These are phyloP conservation scores for Metschnikowia hibisci DNA, from an alignment of 805 yeast genomes.

Conservation along the genomic window DNA sequence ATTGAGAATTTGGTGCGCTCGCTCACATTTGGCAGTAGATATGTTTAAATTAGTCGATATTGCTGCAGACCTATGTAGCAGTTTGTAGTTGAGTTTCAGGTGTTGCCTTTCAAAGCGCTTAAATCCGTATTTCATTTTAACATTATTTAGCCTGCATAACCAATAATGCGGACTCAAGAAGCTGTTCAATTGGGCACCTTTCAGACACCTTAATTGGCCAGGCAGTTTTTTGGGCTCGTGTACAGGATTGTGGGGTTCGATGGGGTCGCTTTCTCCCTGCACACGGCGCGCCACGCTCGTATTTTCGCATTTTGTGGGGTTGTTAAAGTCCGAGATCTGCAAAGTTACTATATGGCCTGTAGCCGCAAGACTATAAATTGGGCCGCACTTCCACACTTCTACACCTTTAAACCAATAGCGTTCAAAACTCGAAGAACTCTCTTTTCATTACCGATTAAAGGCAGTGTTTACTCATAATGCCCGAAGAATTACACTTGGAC, in stretches of 20 bases:
- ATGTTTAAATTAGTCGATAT: too few species aligned
- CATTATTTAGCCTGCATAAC: too few species aligned
- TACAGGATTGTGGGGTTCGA: constrained; percentile 5
- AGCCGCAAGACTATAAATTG: constrained; percentile 4
- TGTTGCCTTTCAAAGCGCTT: too few species aligned
- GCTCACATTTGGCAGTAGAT: too few species aligned
- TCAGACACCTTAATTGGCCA: neutral
- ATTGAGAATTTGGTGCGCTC: too few species aligned
- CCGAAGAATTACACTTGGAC: constrained; percentile 19
- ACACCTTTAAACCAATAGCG: neutral
- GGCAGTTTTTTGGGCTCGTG: neutral
- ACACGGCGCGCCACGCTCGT: neutral
- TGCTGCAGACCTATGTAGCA: too few species aligned
- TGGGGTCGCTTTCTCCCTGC: neutral
- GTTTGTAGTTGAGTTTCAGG: too few species aligned
- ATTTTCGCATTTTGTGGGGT: constrained; percentile 13
- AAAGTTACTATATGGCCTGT: neutral
- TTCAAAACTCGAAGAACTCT: neutral
- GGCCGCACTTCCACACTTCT: neutral
- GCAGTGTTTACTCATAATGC: constrained; percentile 8
- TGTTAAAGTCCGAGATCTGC: constrained; percentile 13
- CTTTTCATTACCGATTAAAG: too few species aligned
- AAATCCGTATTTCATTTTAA: too few species aligned
- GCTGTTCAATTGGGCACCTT: neutral
- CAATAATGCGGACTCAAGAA: too few species aligned